phyloP scores from a whole-genome alignment of 2,329 filamentous ascomycete genomes.

The Ceratocystis lukuohia region DNA sequence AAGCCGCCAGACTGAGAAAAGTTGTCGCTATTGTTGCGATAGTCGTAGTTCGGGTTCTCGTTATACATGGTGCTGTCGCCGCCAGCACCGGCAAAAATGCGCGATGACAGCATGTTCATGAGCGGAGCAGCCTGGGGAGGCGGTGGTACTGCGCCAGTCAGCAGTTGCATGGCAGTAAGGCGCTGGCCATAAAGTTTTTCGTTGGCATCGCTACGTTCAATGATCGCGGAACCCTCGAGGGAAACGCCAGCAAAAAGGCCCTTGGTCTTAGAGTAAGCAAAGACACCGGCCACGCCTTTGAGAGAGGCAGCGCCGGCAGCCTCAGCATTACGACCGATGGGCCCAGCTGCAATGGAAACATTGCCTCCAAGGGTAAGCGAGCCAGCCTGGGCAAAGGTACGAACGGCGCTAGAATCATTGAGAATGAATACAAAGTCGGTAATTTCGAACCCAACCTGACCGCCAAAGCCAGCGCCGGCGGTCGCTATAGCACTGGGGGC shows the following conservation, averaged over 20 bases:
- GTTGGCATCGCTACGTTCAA: conserved; percentile 92
- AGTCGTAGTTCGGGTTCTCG: conserved; percentile 77
- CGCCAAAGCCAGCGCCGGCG: conserved; percentile 68
- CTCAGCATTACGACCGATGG: conserved; percentile 87
- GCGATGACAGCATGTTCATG: conserved; percentile 71
- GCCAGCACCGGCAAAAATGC: conserved; percentile 59
- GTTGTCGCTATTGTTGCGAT: conserved; percentile 34
- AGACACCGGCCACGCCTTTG: conserved; percentile 79
- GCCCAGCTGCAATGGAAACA: conserved; percentile 87
- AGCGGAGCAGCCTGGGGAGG: conserved; percentile 75
- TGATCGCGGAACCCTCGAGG: conserved; percentile 80
- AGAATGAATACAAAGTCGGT: conserved; percentile 97
- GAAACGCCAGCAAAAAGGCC: conserved; percentile 92
- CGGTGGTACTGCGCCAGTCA: conserved; percentile 62
- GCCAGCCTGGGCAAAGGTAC: conserved; percentile 84
- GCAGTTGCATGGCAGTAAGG: conserved; percentile 67
- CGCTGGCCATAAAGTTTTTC: conserved; percentile 85
- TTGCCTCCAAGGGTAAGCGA: conserved; percentile 90
- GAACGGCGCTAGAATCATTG: conserved; percentile 79
- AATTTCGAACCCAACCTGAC: conserved; percentile 75
- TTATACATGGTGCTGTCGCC: conserved; percentile 70
- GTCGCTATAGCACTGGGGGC: conserved; percentile 71
- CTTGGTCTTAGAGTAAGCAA: conserved; percentile 97
- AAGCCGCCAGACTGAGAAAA: conserved; percentile 34
- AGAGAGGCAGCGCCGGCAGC: conserved; percentile 87